Conservation (phyloP, 1,139 yeast species). For the Scheffersomyces illinoinensis region DNA sequence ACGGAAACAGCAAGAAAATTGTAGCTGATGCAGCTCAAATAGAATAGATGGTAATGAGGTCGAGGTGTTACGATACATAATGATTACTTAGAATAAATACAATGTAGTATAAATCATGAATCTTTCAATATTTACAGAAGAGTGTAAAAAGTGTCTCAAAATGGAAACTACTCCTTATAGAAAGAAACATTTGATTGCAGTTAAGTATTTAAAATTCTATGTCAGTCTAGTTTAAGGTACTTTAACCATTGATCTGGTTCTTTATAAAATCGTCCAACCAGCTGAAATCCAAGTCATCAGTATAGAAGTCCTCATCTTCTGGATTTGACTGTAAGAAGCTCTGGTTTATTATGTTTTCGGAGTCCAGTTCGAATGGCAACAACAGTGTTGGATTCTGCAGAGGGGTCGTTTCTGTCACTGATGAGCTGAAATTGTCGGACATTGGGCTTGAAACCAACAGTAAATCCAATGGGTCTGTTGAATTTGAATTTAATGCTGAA, state of each 20-base stretch:
- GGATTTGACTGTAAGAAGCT: neutral
- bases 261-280: neutral
- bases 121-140: neutral
- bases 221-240: too few relatives aligned
- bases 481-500: neutral
- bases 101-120: neutral
- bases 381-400: neutral
- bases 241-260: neutral
- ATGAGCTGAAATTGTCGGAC: neutral
- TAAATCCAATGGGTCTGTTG: neutral
- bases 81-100: neutral
- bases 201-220: too few relatives aligned
- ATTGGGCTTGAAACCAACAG: neutral
- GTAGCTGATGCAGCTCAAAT: neutral
- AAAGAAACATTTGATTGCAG: too few relatives aligned
- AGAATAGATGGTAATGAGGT: neutral
- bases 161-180: too few relatives aligned
- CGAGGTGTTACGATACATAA: neutral
- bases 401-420: neutral
- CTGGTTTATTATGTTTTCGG: neutral
- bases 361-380: neutral
- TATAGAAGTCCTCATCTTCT: neutral
- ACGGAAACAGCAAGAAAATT: conserved; percentile 16
- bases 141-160: neutral
- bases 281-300: neutral